Evolutionary conservation across 2,329 filamentous ascomycete species (phyloP), one percentile per base, ranked within the genome.

Genomic region (Hymenoscyphus fructigenus): DNA sequence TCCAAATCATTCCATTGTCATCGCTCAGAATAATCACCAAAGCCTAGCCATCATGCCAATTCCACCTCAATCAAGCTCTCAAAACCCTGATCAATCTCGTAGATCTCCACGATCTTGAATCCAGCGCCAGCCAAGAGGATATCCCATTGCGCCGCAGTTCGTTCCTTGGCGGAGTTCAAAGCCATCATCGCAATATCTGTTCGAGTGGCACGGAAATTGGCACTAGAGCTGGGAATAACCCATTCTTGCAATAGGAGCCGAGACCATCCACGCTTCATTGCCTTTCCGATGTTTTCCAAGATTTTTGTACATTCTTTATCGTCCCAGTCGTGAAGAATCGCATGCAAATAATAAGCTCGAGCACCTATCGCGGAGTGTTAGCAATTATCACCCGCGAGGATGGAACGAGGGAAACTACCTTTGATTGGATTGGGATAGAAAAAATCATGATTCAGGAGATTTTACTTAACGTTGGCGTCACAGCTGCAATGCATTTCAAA

Each of bases 181-280:
- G 72, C 72, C 73, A 78, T 74, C 75, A 78, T 76, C 2, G 72
- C 71, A 1, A 79, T 67, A 60, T 79, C 77, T 10, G 76, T 73
- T 0, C 72, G 72, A 1, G 75, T 76, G 1, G 75, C 75, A 15
- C 72, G 71, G 7, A 69, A 67, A 17, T 71, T 71, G 1, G 76
- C 73, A 23, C 71, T 73, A 5, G 70, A 34, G 7, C 67, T 69
- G 20, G 69, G 75, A 15, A 78, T 68, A n/a, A 78, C 63, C 29
- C 71, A 71, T 71, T 80, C 72, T 47, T 78, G 74, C 3, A 79
- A 72, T 1, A 79, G 66, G 17, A 79, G 59, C 44, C 67, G 75
- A 0, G 76, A 78, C 60, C 78, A 78, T 0, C 72, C 76, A 9
- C 14, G 28, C 34, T 59, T 36, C 60, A 62, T 57, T 4, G 32